A percentile compares a stretch with the other conserved stretches of the same genome.
Conservation (phyloP, 2,329 filamentous ascomycete genomes). For the Tolypocladium ovalisporum region DNA sequence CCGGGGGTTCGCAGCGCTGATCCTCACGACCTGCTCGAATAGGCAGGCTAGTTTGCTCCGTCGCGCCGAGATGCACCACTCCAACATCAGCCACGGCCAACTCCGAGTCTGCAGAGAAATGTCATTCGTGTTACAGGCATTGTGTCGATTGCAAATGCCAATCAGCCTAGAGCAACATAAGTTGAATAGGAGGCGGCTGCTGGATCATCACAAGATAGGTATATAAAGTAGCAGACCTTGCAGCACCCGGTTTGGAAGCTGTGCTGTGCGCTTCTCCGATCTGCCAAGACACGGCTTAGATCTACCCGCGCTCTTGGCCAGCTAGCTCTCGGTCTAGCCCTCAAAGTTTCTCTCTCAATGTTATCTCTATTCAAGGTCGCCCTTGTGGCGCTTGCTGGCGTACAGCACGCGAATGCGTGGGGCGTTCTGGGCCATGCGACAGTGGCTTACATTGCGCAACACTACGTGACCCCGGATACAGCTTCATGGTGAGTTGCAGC, state of each 20-base stretch:
- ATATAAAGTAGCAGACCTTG: background rate
- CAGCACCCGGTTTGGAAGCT: background rate
- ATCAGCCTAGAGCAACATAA: too few species aligned
- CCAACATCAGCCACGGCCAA: background rate
- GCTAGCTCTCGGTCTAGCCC: background rate
- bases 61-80: background rate
- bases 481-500: constrained; percentile 6
- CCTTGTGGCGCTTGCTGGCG: constrained; percentile 5
- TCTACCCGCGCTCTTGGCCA: background rate
- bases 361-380: constrained; percentile 4
- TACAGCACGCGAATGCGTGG: constrained; percentile 21
- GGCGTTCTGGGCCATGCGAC: constrained; percentile 38
- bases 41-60: constrained; percentile 4
- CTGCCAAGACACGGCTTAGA: background rate
- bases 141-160: too few species aligned
- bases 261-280: background rate
- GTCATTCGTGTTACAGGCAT: background rate
- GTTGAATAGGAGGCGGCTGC: too few species aligned
- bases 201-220: background rate
- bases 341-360: constrained; percentile 2
- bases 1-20: constrained; percentile 6
- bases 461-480: constrained; percentile 32
- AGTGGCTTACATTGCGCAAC: constrained; percentile 40
- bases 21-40: constrained; percentile 9
- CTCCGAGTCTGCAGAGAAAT: background rate